Percentiles rank a stretch among this genome's conserved stretches.
Conservation (phyloP, 805 yeast species). For the Kodamaea kaohsiungensis region DNA sequence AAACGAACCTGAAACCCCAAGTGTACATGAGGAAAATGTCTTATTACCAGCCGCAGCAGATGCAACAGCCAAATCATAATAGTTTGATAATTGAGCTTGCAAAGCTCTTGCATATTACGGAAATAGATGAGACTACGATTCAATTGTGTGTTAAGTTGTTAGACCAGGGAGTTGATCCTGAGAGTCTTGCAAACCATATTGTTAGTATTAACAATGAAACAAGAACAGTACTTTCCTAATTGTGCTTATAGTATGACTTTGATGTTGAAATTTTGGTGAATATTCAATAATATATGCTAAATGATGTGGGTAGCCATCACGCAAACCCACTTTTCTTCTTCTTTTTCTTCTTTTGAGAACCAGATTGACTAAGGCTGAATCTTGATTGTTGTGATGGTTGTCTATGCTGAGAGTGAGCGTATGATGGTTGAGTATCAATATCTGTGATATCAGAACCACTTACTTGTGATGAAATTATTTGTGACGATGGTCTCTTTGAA, state of each 20-base stretch:
- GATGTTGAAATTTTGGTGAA: not conserved
- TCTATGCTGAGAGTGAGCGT: not conserved
- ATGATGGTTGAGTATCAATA: not conserved
- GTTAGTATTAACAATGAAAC: constrained; percentile 28
- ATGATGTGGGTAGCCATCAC: constrained; percentile 15
- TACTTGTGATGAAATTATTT: not conserved
- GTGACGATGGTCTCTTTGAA: not conserved
- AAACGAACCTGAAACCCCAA: not conserved
- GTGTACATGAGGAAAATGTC: constrained; percentile 1
- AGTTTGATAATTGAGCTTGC: constrained; percentile 23
- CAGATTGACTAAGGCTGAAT: constrained; percentile 4
- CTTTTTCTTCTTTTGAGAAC: constrained; percentile 32
- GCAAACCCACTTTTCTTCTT: constrained; percentile 53
- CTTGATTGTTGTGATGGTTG: constrained; percentile 6
- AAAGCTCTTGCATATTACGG: constrained; percentile 20
- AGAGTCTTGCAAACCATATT: constrained; percentile 27
- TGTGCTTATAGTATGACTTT: not conserved
- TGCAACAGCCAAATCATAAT: constrained; percentile 11
- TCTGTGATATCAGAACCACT: not conserved
- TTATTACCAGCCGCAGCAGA: constrained; percentile 6
- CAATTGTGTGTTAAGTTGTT: constrained; percentile 34
- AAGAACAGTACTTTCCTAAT: constrained; percentile 5
- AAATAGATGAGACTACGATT: constrained; percentile 29
- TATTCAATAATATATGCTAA: not conserved
- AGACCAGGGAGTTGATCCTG: constrained; percentile 38